Base-by-base conservation (phyloP, 2,329 filamentous ascomycete genomes). In the Colletotrichum karsti region DNA sequence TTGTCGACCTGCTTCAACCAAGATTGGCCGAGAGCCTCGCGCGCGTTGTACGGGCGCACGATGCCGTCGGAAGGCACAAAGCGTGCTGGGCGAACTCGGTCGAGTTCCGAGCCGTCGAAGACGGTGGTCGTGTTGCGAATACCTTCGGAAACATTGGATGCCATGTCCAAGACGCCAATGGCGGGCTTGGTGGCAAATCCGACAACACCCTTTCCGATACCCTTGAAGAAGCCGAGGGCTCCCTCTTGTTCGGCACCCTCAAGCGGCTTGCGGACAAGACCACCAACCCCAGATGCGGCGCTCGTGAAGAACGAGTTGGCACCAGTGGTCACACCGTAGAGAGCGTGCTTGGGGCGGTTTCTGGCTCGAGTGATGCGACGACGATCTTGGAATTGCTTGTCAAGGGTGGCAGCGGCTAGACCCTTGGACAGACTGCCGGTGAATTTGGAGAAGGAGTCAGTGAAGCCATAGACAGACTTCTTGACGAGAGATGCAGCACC, bases 1-100 rank as follows among this genome's bases (percentile, higher is more conserved):
- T 98, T 96, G 81, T 99, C 96, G 10, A 97, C 90, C 67, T 97
- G 97, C 86, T 99, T 99, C 71, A 99, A 90, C 97, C 96, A 99
- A 84, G 94, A 98, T 79, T 99, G 96, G 1, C 96, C 96, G 3
- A 99, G 90, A 0, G 96, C 95, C 84, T 99, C 96, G 51, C 96
- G 93, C 77, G 97, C 93, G 63, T 91, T 95, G 84, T 97, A 99
- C 0, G 96, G 95, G 3, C 95, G 92, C 35, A 99, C 95, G 68
- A 99, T 93, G 42, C 96, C 96, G 77, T 99, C 95, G 44, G 91
- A 89, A 15, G 94, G 93, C 69, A 99, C 94, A 82, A 97, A 98
- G 18, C 96, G 92, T 6, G 95, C 93, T 57, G 97, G 88, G n/a
- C 96, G 93, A 24, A 97, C 94, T 54, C 96, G 94, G 74, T 99